Base-by-base conservation (phyloP, 202 grass and related monocot species). In the Brachypodium distachyon region DNA sequence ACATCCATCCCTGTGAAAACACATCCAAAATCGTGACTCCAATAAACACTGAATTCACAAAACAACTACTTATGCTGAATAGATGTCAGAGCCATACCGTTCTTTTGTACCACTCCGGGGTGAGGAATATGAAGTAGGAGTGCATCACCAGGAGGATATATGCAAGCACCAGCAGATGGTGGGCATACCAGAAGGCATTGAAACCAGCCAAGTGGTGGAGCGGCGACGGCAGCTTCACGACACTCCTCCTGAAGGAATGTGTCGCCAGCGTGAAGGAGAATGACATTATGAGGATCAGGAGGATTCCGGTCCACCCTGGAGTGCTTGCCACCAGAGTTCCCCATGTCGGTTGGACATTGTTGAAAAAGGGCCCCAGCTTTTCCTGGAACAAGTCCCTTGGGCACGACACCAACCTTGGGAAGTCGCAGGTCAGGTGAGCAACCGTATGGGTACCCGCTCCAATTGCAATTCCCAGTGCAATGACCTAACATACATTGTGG, bases 161-260 rank as follows among this genome's bases (percentile, higher is more conserved):
- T 1, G 79, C 87, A 62, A 94, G 72, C 39, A 76, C 87, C 39
- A 98, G 89, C 72, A 98, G 87, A 80, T 98, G 95, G 66, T 98
- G 95, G 17, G 91, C 91, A 13, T 98, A 94, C 95, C 95, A 98
- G 85, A 98, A 98, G 52, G 91, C 91, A 39, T 98, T 98, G 87
- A 98, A 94, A 48, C 95, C 95, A 7, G 95, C 91, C 33, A 98
- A 82, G 48, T 94, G 91, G 41, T 93, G 86, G 7, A 88, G 69
- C 17, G 89, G 95, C 0, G 85, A 94, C 11, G 91, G 92, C 65
- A 98, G 78, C 79, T 94, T 97, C 68, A 94, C 91, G 0, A 91
- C 95, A 4, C 82, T 98, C 59, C 95, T 87, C 76, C 95, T 86
- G 71, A 98, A 98, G 17, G 84, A 91, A 75, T 94, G 91, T 0